These are phyloP conservation scores for Stentor coeruleus DNA, from an alignment of 73 alveolate species.

Conservation along the genomic window DNA sequence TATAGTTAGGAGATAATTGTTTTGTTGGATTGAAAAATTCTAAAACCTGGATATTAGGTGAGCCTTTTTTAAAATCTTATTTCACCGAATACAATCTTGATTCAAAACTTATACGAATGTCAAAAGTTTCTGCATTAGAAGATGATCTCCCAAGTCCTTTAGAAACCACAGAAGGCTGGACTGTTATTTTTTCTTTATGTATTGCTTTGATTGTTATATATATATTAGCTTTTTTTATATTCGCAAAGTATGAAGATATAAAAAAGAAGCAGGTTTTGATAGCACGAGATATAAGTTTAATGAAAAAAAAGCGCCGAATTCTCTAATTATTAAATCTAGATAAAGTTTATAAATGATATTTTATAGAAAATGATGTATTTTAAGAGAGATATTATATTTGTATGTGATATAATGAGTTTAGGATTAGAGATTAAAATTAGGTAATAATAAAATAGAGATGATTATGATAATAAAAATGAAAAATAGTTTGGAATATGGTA, in stretches of 20 bases:
- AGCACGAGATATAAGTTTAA: too few relatives aligned
- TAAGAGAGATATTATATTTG: too few relatives aligned
- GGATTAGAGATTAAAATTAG: too few relatives aligned
- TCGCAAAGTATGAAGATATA: neutral
- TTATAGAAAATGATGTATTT: too few relatives aligned
- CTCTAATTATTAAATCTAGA: too few relatives aligned
- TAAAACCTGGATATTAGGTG: neutral
- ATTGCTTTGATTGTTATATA: neutral
- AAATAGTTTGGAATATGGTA: too few relatives aligned
- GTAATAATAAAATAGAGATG: too few relatives aligned
- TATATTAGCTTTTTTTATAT: neutral
- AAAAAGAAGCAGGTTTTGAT: too few relatives aligned
- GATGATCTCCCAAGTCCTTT: neutral
- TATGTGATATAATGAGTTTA: too few relatives aligned
- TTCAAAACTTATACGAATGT: neutral
- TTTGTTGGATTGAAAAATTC: neutral
- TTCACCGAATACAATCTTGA: neutral
- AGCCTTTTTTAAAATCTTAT: neutral
- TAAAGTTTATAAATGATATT: too few relatives aligned
- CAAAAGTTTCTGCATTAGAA: neutral
- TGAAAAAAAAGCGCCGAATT: too few relatives aligned
- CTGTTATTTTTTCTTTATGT: neutral
- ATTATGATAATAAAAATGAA: too few relatives aligned
- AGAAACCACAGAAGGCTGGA: conserved; percentile 2
- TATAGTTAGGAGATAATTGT: neutral